Conservation (phyloP, 2,329 filamentous ascomycete genomes). For the Mycocentrospora acerina region DNA sequence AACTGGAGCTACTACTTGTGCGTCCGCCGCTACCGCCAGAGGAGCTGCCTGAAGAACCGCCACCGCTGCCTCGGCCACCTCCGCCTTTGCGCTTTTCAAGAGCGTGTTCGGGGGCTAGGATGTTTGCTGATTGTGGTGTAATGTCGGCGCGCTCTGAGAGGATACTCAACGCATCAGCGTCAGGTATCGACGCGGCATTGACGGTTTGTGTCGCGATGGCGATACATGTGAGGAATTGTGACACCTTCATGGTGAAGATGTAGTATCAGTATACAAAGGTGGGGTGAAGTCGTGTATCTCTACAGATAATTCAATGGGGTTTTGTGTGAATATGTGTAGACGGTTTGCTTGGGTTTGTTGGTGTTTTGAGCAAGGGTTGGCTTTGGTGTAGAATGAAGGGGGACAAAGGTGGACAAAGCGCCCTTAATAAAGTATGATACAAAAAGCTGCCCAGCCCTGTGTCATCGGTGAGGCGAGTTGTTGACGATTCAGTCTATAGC, state of each 20-base stretch:
- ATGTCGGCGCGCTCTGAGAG: conserved; percentile 19
- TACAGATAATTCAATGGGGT: no score
- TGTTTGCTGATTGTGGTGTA: conserved; percentile 17
- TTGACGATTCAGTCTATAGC: no score
- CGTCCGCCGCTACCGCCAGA: conserved; percentile 17
- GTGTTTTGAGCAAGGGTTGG: no score
- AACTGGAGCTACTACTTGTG: conserved; percentile 28
- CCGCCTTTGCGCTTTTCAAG: conserved; percentile 43
- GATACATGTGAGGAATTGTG: conserved; percentile 22
- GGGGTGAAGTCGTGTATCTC: no score
- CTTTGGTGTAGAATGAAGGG: no score
- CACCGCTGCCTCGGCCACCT: conserved; percentile 34
- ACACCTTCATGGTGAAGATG: conserved; percentile 28
- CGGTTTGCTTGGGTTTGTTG: no score
- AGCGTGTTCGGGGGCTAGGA: conserved; percentile 34
- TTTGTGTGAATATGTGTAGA: no score
- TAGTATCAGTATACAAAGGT: conserved; percentile 11
- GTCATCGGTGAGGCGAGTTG: no score
- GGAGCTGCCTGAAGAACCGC: conserved; percentile 14
- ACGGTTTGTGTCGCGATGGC: conserved; percentile 22
- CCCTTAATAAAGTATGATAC: no score
- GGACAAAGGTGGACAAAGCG: no score
- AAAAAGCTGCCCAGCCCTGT: no score
- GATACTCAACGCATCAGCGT: conserved; percentile 23
- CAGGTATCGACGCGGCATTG: conserved; percentile 31